Percentiles rank a stretch among this genome's conserved stretches.
phyloP scores from a whole-genome alignment of 768 basidiomycete species.

The Solioccasus polychromus region DNA sequence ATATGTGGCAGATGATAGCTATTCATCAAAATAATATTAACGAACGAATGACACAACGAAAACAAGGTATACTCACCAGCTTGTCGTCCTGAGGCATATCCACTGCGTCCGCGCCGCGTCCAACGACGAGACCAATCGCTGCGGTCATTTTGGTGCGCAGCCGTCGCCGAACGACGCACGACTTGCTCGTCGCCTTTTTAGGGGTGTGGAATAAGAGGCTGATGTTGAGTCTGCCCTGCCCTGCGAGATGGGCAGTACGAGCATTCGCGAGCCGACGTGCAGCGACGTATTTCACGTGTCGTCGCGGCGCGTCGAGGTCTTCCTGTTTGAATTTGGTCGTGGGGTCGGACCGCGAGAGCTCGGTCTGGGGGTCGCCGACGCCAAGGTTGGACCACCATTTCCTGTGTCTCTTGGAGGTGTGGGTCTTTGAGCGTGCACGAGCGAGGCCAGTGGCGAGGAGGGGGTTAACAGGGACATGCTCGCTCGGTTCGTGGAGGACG shows the following conservation, averaged over 20 bases:
- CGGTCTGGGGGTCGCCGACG: not conserved
- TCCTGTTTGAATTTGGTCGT: too few relatives aligned
- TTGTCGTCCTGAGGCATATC: not conserved
- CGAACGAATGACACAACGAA: not conserved
- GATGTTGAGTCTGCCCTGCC: constrained; percentile 10
- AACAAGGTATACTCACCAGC: not conserved
- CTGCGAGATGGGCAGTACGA: constrained; percentile 4
- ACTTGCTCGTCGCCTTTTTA: constrained; percentile 27
- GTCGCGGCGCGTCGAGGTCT: not conserved
- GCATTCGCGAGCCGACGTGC: constrained; percentile 7
- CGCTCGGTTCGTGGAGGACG: constrained; percentile 10
- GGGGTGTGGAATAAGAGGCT: constrained; percentile 18
- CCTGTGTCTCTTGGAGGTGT: not conserved
- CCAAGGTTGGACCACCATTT: constrained; percentile 1
- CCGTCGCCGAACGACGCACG: constrained; percentile 17
- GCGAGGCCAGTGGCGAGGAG: constrained; percentile 16
- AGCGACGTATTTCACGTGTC: not conserved
- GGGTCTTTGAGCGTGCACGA: not conserved
- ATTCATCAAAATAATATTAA: not conserved
- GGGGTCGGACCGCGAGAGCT: too few relatives aligned
- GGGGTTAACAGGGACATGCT: constrained; percentile 20
- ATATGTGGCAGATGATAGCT: not conserved
- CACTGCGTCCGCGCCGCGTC: constrained; percentile 11
- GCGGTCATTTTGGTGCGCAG: constrained; percentile 22
- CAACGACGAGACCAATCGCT: constrained; percentile 19